Evolutionary conservation across 345 rosid species (phyloP), one percentile per base, ranked within the genome.

Genomic region (Ceriops tagal): DNA sequence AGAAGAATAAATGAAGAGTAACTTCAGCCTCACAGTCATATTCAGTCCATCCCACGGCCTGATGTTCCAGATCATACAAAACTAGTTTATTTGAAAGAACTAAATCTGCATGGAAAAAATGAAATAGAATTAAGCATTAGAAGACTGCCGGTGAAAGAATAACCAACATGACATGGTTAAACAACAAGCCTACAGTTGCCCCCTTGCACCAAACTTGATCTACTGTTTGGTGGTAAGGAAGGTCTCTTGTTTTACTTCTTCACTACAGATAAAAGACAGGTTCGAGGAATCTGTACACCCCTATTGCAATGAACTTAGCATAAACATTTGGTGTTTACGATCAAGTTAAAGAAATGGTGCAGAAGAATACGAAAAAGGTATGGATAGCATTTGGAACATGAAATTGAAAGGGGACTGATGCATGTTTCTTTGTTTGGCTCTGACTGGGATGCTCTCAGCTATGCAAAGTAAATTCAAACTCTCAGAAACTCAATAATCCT

Each of bases 81-180:
- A 84, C 87, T 55, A 84, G 78, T 64, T 79, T 81, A 73, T 84
- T 81, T 43, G 83, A 78, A 73, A 84, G 83, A 24, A 82, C 85
- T 67, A 84, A 66, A 75, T 84, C 83, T 84, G 85, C 73, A 84
- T 3, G 76, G 62, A 26, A 74, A 60, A 62, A 67, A 0, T 61
- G 10, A 30, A 52, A 24, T 10, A 46, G 62, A 31, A 27, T 10
- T 22, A 62, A 28, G 62, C 16, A 58, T 30, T 65, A 37, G 24
- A 64, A 71, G 65, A 61, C 16, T 24, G 13, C 9, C 21, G 16
- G 9, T 55, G 58, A 55, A 22, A 26, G 0, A 55, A 43, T 3
- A 26, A 55, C 27, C 27, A 55, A 13, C 13, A 26, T 6, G 5
- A 55, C 27, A 8, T 2, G 3, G 16, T 22, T n/a, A 55, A 55